Percentiles rank a stretch among this genome's conserved stretches.
Conservation (phyloP, 129 eudicot genomes). For the Flaveria robusta region DNA sequence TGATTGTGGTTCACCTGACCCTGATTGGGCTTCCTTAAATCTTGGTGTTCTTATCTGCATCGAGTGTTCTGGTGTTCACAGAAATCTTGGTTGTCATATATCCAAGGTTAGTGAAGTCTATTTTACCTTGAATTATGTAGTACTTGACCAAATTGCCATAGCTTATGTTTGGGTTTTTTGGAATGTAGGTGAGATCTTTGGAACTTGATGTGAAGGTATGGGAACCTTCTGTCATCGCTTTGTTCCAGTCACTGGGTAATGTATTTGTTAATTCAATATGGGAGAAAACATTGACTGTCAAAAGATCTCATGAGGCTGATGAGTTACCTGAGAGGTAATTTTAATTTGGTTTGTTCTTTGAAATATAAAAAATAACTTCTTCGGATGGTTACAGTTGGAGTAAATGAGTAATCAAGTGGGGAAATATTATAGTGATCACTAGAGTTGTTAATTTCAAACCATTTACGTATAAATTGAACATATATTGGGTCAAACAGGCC, state of each 20-base stretch:
- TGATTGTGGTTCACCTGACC: constrained; percentile 95
- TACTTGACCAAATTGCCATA: neutral
- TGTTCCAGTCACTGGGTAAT: constrained; percentile 87
- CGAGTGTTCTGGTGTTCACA: constrained; percentile 95
- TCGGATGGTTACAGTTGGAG: neutral
- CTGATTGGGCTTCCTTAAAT: constrained; percentile 98
- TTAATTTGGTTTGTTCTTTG: neutral
- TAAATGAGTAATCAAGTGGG: neutral
- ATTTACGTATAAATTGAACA: neutral
- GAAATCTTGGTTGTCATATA: constrained; percentile 93
- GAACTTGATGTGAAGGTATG: constrained; percentile 91
- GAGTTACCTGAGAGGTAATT: constrained; percentile 66
- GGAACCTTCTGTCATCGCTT: constrained; percentile 87
- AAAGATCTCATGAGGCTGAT: constrained; percentile 55
- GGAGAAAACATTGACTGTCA: constrained; percentile 67
- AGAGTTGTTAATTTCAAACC: neutral
- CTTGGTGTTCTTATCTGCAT: constrained; percentile 93
- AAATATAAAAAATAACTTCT: neutral
- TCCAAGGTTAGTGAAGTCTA: constrained; percentile 64
- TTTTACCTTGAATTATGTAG: neutral
- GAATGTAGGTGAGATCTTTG: constrained; percentile 83
- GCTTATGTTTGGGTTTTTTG: constrained; percentile 26
- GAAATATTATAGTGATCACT: neutral
- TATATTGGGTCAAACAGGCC: neutral
- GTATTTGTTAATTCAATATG: constrained; percentile 82